Evolutionary conservation across 352 stramenopile genomes (phyloP).

Genomic region (Phytophthora cajani): DNA sequence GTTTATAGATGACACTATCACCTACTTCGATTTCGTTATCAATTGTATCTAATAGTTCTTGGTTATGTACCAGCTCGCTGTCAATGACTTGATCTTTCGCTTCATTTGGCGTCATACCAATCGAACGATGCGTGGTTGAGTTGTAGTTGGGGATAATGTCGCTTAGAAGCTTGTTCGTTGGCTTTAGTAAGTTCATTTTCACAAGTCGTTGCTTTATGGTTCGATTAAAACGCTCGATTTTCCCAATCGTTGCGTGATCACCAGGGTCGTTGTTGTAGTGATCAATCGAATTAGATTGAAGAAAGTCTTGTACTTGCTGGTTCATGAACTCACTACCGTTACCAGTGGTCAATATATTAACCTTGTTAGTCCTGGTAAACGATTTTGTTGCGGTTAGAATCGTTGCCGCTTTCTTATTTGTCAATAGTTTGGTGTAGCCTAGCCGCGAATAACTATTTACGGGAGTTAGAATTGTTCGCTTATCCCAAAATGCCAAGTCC

Average conservation of each 20-base stretch:
- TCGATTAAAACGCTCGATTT: not conserved
- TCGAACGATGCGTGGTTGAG: constrained; percentile 16
- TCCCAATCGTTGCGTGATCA: not conserved
- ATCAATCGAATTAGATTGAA: not conserved
- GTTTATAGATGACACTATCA: constrained; percentile 15
- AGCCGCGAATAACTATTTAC: not conserved
- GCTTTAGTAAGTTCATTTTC: no score
- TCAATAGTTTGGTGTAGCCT: not conserved
- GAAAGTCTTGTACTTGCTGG: not conserved
- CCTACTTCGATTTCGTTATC: constrained; percentile 21
- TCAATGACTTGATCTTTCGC: constrained; percentile 34
- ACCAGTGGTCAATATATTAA: not conserved
- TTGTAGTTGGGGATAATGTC: no score
- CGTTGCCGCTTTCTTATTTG: not conserved
- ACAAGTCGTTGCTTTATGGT: not conserved
- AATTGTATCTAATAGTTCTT: constrained; percentile 16
- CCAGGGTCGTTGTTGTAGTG: not conserved
- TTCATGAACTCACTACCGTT: not conserved
- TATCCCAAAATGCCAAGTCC: not conserved
- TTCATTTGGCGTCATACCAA: constrained; percentile 33
- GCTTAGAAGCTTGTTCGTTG: no score
- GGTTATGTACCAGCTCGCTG: constrained; percentile 27
- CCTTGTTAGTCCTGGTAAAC: not conserved
- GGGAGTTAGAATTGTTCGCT: not conserved
- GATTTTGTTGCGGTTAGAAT: not conserved